Percentiles rank a stretch among this genome's conserved stretches.
Conservation (phyloP, 345 rosid genomes). For the Laguncularia racemosa region DNA sequence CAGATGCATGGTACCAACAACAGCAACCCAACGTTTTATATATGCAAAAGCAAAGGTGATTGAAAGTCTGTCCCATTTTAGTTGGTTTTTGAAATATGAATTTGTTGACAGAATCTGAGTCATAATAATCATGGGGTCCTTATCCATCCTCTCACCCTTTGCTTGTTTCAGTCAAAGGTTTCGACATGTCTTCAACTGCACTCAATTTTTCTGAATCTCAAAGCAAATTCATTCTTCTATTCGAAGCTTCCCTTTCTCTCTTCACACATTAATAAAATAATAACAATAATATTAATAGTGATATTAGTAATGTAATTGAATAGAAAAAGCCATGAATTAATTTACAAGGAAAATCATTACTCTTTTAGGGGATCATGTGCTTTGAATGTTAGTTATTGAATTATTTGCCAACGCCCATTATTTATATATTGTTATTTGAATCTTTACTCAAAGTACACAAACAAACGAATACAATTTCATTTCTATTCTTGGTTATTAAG, state of each 20-base stretch:
- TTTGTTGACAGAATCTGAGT: slow-evolving; percentile 1
- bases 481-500: too few relatives aligned
- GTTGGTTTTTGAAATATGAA: not conserved
- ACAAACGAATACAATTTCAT: too few relatives aligned
- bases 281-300: not conserved
- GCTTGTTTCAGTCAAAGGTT: not conserved
- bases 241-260: slow-evolving; percentile 1
- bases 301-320: not conserved
- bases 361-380: too few relatives aligned
- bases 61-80: not conserved
- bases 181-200: slow-evolving; percentile 5
- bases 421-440: too few relatives aligned
- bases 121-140: slow-evolving; percentile 6
- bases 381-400: too few relatives aligned
- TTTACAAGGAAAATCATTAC: too few relatives aligned
- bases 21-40: too few relatives aligned
- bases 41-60: too few relatives aligned
- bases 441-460: too few relatives aligned
- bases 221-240: slow-evolving; percentile 12
- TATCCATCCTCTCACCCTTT: not conserved
- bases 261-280: not conserved
- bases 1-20: too few relatives aligned
- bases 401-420: too few relatives aligned
- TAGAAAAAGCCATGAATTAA: too few relatives aligned
- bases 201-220: slow-evolving; percentile 10